Conservation (phyloP, 2,329 filamentous ascomycete genomes). For the Sarocladiaceae sp. region DNA sequence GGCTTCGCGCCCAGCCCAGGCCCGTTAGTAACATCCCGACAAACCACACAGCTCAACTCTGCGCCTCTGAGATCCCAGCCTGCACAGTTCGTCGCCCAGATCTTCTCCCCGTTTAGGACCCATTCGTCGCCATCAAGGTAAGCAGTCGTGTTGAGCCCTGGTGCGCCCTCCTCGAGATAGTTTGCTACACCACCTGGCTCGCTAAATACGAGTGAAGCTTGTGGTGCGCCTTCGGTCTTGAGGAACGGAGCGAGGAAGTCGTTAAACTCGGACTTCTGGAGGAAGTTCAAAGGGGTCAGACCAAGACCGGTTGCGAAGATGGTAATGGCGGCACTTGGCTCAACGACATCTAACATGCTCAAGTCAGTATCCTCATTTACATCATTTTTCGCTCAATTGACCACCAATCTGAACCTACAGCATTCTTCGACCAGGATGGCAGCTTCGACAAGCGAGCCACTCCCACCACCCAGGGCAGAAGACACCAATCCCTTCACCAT, state of each 20-base stretch:
- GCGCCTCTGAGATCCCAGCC: slow-evolving; percentile 51
- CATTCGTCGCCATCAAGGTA: slow-evolving; percentile 43
- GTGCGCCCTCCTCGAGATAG: slow-evolving; percentile 43
- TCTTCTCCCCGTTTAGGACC: slow-evolving; percentile 51
- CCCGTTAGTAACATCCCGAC: slow-evolving; percentile 30
- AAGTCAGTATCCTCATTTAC: too few species aligned
- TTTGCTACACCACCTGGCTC: slow-evolving; percentile 50
- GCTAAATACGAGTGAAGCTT: slow-evolving; percentile 47
- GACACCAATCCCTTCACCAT: slow-evolving; percentile 45
- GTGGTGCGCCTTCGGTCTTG: slow-evolving; percentile 23
- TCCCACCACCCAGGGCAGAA: slow-evolving; percentile 38
- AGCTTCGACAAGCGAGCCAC: slow-evolving; percentile 40
- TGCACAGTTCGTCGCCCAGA: slow-evolving; percentile 51
- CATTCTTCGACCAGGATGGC: slow-evolving; percentile 49
- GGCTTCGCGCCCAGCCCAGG: neutral
- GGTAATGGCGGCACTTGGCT: slow-evolving; percentile 44
- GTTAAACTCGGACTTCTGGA: slow-evolving; percentile 31
- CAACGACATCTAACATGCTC: too few species aligned
- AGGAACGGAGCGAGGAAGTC: slow-evolving; percentile 41
- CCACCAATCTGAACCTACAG: too few species aligned
- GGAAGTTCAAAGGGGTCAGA: slow-evolving; percentile 44
- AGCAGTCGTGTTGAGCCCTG: slow-evolving; percentile 45
- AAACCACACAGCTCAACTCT: slow-evolving; percentile 48
- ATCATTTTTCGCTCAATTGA: too few species aligned
- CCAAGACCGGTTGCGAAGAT: slow-evolving; percentile 49